Percentiles rank a stretch among this genome's conserved stretches.
Conservation (phyloP, 1,284 basidiomycete genomes). For the Hymenochaete sp. region DNA sequence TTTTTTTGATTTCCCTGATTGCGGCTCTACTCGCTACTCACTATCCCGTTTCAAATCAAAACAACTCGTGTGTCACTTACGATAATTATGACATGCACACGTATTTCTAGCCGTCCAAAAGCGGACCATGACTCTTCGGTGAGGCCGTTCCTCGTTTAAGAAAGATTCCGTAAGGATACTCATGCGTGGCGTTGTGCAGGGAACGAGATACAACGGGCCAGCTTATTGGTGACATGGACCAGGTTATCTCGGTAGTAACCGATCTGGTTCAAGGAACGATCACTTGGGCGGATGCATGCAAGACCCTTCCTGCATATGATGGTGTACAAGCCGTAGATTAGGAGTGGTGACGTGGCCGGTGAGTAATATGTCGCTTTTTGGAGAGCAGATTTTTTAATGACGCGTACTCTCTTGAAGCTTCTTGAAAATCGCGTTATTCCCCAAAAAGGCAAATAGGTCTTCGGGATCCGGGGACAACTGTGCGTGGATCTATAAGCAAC, state of each 20-base stretch:
- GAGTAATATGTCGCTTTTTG: background rate
- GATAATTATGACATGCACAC: too few species aligned
- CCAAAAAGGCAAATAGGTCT: too few species aligned
- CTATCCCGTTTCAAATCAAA: too few species aligned
- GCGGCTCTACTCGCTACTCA: too few species aligned
- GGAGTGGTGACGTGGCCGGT: background rate
- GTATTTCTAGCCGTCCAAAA: conserved; percentile 70
- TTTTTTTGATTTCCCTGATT: conserved; percentile 1
- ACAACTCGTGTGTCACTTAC: too few species aligned
- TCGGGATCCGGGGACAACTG: too few species aligned
- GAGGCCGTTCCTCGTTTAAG: conserved; percentile 25
- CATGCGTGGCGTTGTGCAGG: conserved; percentile 31
- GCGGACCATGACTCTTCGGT: conserved; percentile 84
- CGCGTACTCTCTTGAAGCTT: background rate
- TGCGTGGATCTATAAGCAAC: background rate
- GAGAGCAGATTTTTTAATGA: background rate
- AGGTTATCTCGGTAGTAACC: conserved; percentile 76
- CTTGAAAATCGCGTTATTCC: too few species aligned
- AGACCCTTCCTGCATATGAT: conserved; percentile 72
- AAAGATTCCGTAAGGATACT: background rate
- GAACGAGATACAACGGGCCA: conserved; percentile 95
- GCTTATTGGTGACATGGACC: conserved; percentile 86
- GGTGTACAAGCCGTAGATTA: conserved; percentile 80
- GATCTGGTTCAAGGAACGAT: conserved; percentile 68
- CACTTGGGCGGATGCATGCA: conserved; percentile 74